A percentile compares a stretch with the other conserved stretches of the same genome.
These are phyloP conservation scores for Phytopythium helicoides DNA, from an alignment of 352 stramenopile species.

Conservation along the genomic window DNA sequence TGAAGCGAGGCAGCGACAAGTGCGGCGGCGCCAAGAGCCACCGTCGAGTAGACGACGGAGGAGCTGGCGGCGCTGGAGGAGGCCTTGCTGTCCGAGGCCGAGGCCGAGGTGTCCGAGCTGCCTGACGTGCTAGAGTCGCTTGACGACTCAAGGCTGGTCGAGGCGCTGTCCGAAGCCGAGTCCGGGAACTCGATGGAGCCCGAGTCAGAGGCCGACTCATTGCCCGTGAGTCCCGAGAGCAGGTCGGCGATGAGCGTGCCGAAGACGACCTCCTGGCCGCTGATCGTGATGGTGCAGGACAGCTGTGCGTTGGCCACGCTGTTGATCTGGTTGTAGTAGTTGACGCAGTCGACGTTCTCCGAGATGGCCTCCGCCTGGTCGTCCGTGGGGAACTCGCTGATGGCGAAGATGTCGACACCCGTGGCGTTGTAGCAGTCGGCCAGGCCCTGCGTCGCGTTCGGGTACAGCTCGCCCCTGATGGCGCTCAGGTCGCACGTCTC, in stretches of 20 bases:
- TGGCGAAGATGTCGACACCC: slow-evolving; percentile 54
- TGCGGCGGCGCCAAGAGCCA: slow-evolving; percentile 12
- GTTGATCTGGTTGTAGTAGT: slow-evolving; percentile 75
- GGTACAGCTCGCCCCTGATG: slow-evolving; percentile 52
- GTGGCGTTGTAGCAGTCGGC: slow-evolving; percentile 36
- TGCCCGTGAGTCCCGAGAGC: slow-evolving; percentile 61
- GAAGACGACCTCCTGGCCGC: slow-evolving; percentile 43
- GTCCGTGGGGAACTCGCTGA: slow-evolving; percentile 42
- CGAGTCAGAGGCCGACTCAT: slow-evolving; percentile 46
- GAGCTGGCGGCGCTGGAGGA: slow-evolving; percentile 4
- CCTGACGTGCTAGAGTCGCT: slow-evolving; percentile 9
- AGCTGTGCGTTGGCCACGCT: slow-evolving; percentile 58
- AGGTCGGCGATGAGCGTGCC: slow-evolving; percentile 49
- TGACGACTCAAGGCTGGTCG: slow-evolving; percentile 3
- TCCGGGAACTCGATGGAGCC: slow-evolving; percentile 25
- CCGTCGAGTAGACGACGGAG: slow-evolving; percentile 10
- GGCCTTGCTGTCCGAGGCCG: slow-evolving; percentile 2
- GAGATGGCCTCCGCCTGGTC: slow-evolving; percentile 55
- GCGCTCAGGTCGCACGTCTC: slow-evolving; percentile 46
- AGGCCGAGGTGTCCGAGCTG: slow-evolving; percentile 5
- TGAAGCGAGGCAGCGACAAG: slow-evolving; percentile 18
- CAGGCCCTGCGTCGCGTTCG: slow-evolving; percentile 55
- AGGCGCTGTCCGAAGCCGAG: slow-evolving; percentile 14
- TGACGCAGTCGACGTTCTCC: slow-evolving; percentile 51
- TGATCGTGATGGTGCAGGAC: slow-evolving; percentile 52